Conservation (phyloP, 2,329 filamentous ascomycete genomes). For the Colletotrichum magnum region DNA sequence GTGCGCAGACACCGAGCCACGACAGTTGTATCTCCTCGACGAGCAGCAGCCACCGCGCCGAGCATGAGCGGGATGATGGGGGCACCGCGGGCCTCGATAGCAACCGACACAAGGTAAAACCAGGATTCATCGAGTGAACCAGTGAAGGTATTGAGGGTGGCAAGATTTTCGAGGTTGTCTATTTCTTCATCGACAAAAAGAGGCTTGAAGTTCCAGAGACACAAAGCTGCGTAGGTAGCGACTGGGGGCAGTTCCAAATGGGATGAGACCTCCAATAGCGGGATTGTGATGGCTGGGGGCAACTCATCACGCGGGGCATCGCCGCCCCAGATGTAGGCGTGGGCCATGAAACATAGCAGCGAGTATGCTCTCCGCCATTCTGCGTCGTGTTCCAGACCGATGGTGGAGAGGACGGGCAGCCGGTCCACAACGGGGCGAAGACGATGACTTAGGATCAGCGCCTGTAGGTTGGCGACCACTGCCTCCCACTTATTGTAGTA, state of each 20-base stretch:
- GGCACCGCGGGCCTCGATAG: conserved; percentile 92
- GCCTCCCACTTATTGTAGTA: conserved; percentile 98
- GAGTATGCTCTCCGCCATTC: conserved; percentile 97
- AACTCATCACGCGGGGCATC: conserved; percentile 84
- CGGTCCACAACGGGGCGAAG: conserved; percentile 84
- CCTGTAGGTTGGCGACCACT: conserved; percentile 87
- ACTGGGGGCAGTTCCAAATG: conserved; percentile 91
- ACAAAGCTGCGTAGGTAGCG: conserved; percentile 92
- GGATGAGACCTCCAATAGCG: conserved; percentile 82
- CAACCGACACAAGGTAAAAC: conserved; percentile 97
- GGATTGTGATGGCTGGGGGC: conserved; percentile 86
- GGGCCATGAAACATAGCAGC: conserved; percentile 89
- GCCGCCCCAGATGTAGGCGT: conserved; percentile 97
- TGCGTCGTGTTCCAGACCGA: conserved; percentile 83
- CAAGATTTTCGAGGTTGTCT: conserved; percentile 88
- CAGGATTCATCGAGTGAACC: conserved; percentile 97
- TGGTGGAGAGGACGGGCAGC: conserved; percentile 86
- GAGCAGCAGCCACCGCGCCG: conserved; percentile 84
- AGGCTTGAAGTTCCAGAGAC: conserved; percentile 97
- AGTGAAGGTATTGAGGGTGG: conserved; percentile 91
- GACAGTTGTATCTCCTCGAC: conserved; percentile 75
- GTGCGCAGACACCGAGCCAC: conserved; percentile 83
- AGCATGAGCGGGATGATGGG: conserved; percentile 92
- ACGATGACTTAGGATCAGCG: conserved; percentile 86
- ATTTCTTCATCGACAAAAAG: conserved; percentile 87